Base-by-base conservation (phyloP, 805 yeast species). In the Sugiyamaella mastotermitis region DNA sequence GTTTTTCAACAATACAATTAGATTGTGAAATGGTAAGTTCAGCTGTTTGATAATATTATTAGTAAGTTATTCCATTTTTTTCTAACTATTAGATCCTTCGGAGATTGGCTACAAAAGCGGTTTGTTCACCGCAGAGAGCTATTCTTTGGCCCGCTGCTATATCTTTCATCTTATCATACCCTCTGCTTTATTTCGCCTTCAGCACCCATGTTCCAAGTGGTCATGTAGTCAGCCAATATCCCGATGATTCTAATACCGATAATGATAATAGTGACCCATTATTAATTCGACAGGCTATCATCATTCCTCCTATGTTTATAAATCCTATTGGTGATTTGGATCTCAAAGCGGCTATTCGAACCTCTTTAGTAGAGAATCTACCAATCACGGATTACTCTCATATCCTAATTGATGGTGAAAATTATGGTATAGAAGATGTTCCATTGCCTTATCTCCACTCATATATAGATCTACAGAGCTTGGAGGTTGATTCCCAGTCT, bases 81-180 rank as follows among this genome's bases (percentile, higher is more conserved):
- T 13, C 30, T 27, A 27, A 27, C 30, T 7, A 11, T 27, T 27
- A 27, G 30, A 27, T 27, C 14, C 10, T 27, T 11, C 30, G 30
- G 14, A 27, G 14, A 27, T 7, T 17, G 20, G 58, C 64, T 2
- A 40, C 31, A 6, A 23, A 37, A n/a, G 56, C 69, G n/a, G 50
- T 63, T 14, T 56, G 47, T 43, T 56, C 58, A 28, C 75, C 74
- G 4, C 50, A 64, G 20, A 47, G 54, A 3, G 69, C 61, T 48
- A 75, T 75, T 19, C 58, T 76, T 7, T 60, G 70, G 62, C 78
- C 80, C 1, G 60, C 69, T 3, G 52, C 75, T 2, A 40, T 72
- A 2, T 63, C 68, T 6, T 68, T 75, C 41, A 54, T 70, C 3
- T 41, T 75, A 16, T 62, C 77, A 7, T 75, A 72, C 47, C 77